These are phyloP conservation scores for Taphrina flavorubra DNA, from an alignment of 1,139 yeast genomes.

Conservation along the genomic window DNA sequence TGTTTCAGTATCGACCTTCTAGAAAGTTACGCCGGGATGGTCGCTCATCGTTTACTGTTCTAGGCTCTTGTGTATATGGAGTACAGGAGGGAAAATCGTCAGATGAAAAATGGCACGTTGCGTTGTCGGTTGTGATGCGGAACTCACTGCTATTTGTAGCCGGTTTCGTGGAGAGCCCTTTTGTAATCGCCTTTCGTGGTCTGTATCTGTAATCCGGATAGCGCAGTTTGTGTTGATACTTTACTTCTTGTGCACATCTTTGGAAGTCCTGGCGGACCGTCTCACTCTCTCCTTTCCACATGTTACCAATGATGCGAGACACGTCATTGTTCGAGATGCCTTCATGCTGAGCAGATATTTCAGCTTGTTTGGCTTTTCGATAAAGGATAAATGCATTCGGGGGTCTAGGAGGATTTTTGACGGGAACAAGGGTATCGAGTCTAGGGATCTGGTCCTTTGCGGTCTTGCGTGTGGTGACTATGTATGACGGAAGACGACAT, in stretches of 20 bases:
- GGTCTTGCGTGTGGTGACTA: slow-evolving; percentile 9
- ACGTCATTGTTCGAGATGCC: slow-evolving; percentile 41
- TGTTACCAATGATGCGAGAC: slow-evolving; percentile 40
- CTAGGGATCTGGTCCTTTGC: background rate
- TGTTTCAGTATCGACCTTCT: too few relatives aligned
- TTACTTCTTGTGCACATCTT: slow-evolving; percentile 31
- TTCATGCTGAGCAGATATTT: slow-evolving; percentile 22
- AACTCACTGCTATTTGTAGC: background rate
- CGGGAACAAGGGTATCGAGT: background rate
- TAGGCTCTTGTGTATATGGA: too few relatives aligned
- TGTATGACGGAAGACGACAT: slow-evolving; percentile 26
- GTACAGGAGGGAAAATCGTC: too few relatives aligned
- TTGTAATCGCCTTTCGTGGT: slow-evolving; percentile 31
- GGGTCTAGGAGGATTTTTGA: slow-evolving; percentile 39
- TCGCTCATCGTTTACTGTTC: too few relatives aligned
- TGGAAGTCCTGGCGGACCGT: slow-evolving; percentile 31
- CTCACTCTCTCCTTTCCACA: slow-evolving; percentile 40
- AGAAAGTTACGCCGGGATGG: too few relatives aligned
- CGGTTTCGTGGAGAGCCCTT: background rate
- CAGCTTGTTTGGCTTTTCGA: slow-evolving; percentile 38
- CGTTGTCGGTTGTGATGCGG: too few relatives aligned
- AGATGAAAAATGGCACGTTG: too few relatives aligned
- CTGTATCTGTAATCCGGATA: slow-evolving; percentile 41
- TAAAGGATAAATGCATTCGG: slow-evolving; percentile 43
- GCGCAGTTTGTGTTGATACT: slow-evolving; percentile 37